Conservation (phyloP, 73 alveolate species). For the Tetrahymena borealis region DNA sequence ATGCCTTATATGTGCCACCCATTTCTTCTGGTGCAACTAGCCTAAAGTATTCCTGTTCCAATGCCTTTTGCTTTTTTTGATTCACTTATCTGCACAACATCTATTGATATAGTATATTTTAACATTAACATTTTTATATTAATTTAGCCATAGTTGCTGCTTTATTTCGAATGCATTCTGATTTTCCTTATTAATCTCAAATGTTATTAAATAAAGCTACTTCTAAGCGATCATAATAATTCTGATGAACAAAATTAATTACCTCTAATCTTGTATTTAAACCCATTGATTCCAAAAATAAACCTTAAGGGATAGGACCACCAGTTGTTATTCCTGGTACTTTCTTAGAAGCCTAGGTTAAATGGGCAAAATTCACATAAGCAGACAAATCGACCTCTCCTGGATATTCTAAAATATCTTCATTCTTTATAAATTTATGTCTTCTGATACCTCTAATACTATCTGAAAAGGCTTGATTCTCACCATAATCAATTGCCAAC, state of each 20-base stretch:
- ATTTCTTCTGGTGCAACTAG: conserved; percentile 59
- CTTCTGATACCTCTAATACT: conserved; percentile 67
- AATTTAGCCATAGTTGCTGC: no score
- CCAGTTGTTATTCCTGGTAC: conserved; percentile 41
- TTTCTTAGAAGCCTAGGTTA: conserved; percentile 42
- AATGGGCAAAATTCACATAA: conserved; percentile 71
- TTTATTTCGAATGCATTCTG: no score
- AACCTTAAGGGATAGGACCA: conserved; percentile 72
- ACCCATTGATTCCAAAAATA: conserved; percentile 77
- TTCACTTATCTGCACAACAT: conserved; percentile 21
- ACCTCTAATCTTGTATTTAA: conserved; percentile 55
- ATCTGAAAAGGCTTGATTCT: conserved; percentile 71
- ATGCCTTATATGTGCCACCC: conserved; percentile 44
- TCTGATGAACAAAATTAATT: background rate
- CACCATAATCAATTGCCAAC: conserved; percentile 83
- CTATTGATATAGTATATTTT: background rate
- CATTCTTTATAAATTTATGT: conserved; percentile 56
- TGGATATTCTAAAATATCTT: conserved; percentile 55
- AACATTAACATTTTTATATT: background rate
- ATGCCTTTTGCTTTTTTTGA: conserved; percentile 15
- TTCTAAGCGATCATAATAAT: no score
- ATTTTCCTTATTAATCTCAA: no score
- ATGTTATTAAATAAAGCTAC: no score
- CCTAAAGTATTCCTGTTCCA: conserved; percentile 58
- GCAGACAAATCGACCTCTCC: conserved; percentile 80